Evolutionary conservation across 495 filamentous ascomycete species (phyloP).

Genomic region (Penicillium paxilli): DNA sequence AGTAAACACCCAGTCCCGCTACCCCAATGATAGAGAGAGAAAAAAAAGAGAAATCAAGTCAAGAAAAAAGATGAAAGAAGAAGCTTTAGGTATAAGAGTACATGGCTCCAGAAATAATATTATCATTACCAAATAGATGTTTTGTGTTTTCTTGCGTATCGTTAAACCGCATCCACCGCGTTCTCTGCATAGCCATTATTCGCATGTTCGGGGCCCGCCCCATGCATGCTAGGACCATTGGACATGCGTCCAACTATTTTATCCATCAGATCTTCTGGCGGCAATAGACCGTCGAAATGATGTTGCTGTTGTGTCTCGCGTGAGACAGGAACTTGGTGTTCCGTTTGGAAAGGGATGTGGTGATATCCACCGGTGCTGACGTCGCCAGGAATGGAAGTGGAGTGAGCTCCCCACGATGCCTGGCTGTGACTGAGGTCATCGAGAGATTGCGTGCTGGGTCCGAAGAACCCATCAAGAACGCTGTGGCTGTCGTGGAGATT

Average conservation of each 20-base stretch:
- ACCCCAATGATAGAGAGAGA: conserved; percentile 3
- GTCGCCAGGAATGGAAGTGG: conserved; percentile 33
- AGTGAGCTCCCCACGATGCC: conserved; percentile 36
- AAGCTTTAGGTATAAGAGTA: conserved; percentile 24
- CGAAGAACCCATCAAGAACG: conserved; percentile 37
- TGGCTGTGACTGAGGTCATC: conserved; percentile 40
- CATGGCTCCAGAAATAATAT: conserved; percentile 23
- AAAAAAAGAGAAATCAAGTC: conserved; percentile 10
- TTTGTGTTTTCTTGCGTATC: conserved; percentile 8
- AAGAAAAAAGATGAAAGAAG: conserved; percentile 2
- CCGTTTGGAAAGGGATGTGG: conserved; percentile 36
- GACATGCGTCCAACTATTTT: conserved; percentile 43
- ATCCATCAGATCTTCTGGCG: conserved; percentile 43
- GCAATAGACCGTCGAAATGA: conserved; percentile 37
- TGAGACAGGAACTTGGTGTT: conserved; percentile 34
- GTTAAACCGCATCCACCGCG: conserved; percentile 37
- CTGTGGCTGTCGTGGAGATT: conserved; percentile 39
- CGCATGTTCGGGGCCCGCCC: conserved; percentile 39
- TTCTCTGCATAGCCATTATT: conserved; percentile 32
- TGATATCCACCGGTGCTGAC: conserved; percentile 33
- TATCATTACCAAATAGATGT: conserved; percentile 28
- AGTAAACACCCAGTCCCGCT: not conserved
- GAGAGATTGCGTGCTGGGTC: conserved; percentile 32
- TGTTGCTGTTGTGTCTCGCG: conserved; percentile 38
- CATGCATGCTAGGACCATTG: conserved; percentile 38